Evolutionary conservation across 2,329 filamentous ascomycete species (phyloP).

Genomic region (Diaporthe eres): DNA sequence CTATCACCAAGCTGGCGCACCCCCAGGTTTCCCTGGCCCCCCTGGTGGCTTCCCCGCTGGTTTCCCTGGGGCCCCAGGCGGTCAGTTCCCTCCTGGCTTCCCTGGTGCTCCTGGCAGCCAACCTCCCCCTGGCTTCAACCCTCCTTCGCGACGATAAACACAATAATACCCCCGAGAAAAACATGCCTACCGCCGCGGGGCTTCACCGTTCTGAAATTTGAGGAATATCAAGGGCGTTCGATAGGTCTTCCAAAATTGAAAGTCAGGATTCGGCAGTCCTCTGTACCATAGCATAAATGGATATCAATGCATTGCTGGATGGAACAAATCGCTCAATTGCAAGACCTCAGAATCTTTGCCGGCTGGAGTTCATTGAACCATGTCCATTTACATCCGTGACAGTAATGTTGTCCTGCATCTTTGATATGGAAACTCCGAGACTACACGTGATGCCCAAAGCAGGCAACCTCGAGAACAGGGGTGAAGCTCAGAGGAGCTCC

Average conservation of each 20-base stretch:
- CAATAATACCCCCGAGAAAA: slow-evolving; percentile 33
- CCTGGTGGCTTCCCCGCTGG: slow-evolving; percentile 62
- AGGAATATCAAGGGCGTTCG: slow-evolving; percentile 36
- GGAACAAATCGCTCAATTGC: not conserved
- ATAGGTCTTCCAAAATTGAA: slow-evolving; percentile 37
- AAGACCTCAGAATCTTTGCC: not conserved
- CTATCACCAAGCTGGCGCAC: slow-evolving; percentile 60
- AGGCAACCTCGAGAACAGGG: not conserved
- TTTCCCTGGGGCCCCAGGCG: slow-evolving; percentile 57
- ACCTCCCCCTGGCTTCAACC: slow-evolving; percentile 81
- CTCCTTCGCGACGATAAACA: slow-evolving; percentile 72
- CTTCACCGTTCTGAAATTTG: slow-evolving; percentile 37
- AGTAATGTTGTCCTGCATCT: not conserved
- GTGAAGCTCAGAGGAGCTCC: not conserved
- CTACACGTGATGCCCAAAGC: slow-evolving; percentile 1
- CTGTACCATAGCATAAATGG: slow-evolving; percentile 41
- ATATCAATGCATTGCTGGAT: slow-evolving; percentile 39
- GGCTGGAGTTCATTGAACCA: not conserved
- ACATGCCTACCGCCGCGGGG: not conserved
- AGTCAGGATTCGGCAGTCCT: slow-evolving; percentile 28
- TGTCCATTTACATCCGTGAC: not conserved
- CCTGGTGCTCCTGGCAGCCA: slow-evolving; percentile 60
- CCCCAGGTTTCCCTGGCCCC: slow-evolving; percentile 61
- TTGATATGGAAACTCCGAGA: not conserved
- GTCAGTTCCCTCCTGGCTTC: slow-evolving; percentile 60